A percentile compares a stretch with the other conserved stretches of the same genome.
These are phyloP conservation scores for Larix sibirica DNA, from an alignment of 83 land plant species.

Conservation along the genomic window DNA sequence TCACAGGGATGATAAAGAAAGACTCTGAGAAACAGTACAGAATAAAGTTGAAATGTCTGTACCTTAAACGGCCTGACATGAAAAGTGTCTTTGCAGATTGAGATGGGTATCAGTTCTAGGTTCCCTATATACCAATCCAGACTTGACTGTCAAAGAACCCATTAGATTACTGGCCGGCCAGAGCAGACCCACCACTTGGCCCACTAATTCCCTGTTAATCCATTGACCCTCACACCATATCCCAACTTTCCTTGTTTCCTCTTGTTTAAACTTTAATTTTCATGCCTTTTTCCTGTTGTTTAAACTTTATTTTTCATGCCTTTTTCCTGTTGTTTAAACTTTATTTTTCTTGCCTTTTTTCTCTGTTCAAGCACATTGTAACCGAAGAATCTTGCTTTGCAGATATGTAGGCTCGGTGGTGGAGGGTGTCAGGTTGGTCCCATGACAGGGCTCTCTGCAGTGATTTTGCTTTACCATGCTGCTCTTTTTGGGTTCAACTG, in stretches of 20 bases:
- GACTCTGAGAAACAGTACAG: not conserved
- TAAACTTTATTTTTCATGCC: not conserved
- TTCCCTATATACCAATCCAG: not conserved
- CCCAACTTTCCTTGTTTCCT: too few relatives aligned
- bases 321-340: not conserved
- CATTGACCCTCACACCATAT: not conserved
- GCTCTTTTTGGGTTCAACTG: not conserved
- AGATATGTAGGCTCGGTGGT: too few relatives aligned
- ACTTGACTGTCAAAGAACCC: not conserved
- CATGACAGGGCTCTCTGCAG: too few relatives aligned
- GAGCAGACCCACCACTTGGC: not conserved
- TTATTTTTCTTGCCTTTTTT: not conserved
- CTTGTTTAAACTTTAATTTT: not conserved
- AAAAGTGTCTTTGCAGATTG: not conserved
- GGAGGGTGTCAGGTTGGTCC: too few relatives aligned
- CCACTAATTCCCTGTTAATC: not conserved
- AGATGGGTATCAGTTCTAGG: not conserved
- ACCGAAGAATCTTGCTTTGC: not conserved
- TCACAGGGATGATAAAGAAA: not conserved
- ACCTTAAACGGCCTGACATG: too few relatives aligned
- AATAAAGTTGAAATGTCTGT: not conserved
- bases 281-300: too few relatives aligned
- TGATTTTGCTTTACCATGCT: not conserved
- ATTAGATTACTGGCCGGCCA: not conserved
- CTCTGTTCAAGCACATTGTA: not conserved